A percentile compares a stretch with the other conserved stretches of the same genome.
Conservation (phyloP, 345 rosid genomes). For the Eucalyptus erythrocorys region DNA sequence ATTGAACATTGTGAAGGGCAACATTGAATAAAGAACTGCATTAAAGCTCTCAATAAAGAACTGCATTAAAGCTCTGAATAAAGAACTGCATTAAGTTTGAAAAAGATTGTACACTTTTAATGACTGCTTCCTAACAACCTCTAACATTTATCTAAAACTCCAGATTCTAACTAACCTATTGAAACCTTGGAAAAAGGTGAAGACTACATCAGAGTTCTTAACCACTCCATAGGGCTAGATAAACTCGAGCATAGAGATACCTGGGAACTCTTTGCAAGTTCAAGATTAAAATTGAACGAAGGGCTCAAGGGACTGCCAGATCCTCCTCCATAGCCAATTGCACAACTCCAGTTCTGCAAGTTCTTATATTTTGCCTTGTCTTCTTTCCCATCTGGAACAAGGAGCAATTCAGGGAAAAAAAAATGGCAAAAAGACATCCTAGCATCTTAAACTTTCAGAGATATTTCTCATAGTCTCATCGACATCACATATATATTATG, state of each 20-base stretch:
- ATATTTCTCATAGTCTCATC: neutral
- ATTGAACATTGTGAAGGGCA: neutral
- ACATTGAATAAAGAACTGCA: neutral
- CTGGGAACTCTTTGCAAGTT: conserved; percentile 73
- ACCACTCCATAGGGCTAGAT: neutral
- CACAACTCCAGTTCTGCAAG: conserved; percentile 75
- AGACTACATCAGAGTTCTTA: neutral
- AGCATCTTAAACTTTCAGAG: neutral
- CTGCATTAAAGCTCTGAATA: neutral
- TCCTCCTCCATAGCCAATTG: conserved; percentile 79
- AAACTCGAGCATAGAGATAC: conserved; percentile 10
- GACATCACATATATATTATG: neutral
- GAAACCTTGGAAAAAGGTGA: neutral
- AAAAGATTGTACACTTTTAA: neutral
- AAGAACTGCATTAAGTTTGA: neutral
- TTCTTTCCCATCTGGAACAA: conserved; percentile 39
- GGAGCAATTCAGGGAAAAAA: neutral
- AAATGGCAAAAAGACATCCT: neutral
- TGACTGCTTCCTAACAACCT: neutral
- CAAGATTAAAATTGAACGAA: conserved; percentile 78
- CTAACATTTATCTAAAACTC: neutral
- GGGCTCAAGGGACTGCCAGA: conserved; percentile 81
- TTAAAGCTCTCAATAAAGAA: neutral
- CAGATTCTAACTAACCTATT: neutral
- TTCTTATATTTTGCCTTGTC: conserved; percentile 37